phyloP scores from a whole-genome alignment of 768 basidiomycete genomes.

The Cystobasidium onofrii region DNA sequence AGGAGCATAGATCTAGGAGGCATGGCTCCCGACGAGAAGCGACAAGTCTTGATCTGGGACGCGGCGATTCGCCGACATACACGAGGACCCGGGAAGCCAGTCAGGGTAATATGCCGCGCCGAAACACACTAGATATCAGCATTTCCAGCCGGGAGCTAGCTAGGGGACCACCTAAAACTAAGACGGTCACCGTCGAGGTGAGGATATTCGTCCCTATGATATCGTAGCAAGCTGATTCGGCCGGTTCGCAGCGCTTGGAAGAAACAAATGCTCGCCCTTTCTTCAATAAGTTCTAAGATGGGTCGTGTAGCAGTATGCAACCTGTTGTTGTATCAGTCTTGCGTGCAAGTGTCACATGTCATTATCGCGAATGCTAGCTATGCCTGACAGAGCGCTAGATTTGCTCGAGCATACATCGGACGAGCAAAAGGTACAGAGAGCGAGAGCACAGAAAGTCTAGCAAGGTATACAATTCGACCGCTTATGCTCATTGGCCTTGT shows the following conservation, averaged over 20 bases:
- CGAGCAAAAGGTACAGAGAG: too few species aligned
- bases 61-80: background rate
- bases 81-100: conserved; percentile 1
- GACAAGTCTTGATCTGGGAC: conserved; percentile 11
- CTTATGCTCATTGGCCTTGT: background rate
- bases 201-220: background rate
- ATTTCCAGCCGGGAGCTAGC: background rate
- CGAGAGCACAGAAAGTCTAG: too few species aligned
- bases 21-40: background rate
- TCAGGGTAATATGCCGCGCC: background rate
- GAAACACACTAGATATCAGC: background rate
- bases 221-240: background rate
- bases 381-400: too few species aligned
- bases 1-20: background rate
- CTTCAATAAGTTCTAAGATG: conserved; percentile 14
- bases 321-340: background rate
- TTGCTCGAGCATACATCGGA: too few species aligned
- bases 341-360: too few species aligned
- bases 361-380: too few species aligned
- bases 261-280: conserved; percentile 22
- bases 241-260: conserved; percentile 29
- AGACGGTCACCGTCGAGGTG: conserved; percentile 30
- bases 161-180: background rate
- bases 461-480: too few species aligned
- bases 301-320: background rate